Evolutionary conservation across 2,329 filamentous ascomycete species (phyloP), one percentile per base, ranked within the genome.

Genomic region (Colletotrichum cordylinicola): DNA sequence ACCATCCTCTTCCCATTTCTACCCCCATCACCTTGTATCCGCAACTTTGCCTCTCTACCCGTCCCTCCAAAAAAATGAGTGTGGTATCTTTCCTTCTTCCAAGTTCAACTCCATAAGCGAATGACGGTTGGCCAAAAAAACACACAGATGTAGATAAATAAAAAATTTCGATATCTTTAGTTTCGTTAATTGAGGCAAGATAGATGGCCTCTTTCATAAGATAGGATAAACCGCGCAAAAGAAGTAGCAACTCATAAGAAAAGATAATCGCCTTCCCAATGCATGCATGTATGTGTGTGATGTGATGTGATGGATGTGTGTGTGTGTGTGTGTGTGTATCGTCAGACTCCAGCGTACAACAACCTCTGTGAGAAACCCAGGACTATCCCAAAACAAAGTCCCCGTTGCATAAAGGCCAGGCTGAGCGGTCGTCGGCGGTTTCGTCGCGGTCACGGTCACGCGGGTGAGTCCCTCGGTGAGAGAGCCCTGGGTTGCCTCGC

Each of bases 271-370:
- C 74, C 72, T 66, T 70, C 65, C 70, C 68, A 74, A 74, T 75
- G 72, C 76, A 77, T 78, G 77, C 75, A 77, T 64, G 18, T 76
- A 67, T 77, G 55, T 77, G 65, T 77, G 68, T 78, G 77, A 48
- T 48, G 18, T 48, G 39, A 48, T 48, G 39, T 43, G 39, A 43
- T 43, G 39, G 18, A 77, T 64, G 29, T 76, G 66, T 77, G 55
- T 77, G 70, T 77, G 56, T 77, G 68, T 78, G 77, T 78, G 70
- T 77, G 56, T 77, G 68, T 78, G 77, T 78, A 77, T 78, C 77
- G 72, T 78, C 74, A 76, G 58, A 69, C 74, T 69, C 74, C 74
- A 76, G 74, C 70, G 74, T 74, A 74, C 74, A 73, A 75, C 73
- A 72, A 62, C 62, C 21, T 76, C 70, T 74, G 65, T 74, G 64